Percentiles rank a stretch among this genome's conserved stretches.
phyloP scores from a whole-genome alignment of 768 basidiomycete genomes.

The Lactifluus rugatus region DNA sequence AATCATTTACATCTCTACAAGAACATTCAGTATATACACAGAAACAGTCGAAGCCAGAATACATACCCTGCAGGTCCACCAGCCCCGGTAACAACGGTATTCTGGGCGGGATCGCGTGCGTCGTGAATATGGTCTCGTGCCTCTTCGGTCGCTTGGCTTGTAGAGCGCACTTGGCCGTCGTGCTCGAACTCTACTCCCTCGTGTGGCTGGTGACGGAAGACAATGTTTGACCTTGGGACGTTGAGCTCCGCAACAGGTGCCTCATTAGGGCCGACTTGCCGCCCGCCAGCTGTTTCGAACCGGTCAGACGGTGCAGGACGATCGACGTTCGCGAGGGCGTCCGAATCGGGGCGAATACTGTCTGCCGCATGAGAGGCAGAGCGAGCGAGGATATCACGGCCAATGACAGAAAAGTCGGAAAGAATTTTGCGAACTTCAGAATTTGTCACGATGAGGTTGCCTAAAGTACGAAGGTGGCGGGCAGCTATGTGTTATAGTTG shows the following conservation, averaged over 20 bases:
- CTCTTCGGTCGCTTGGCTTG: slow-evolving; percentile 20
- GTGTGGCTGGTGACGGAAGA: slow-evolving; percentile 42
- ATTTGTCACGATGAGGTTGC: slow-evolving; percentile 84
- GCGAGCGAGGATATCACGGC: slow-evolving; percentile 75
- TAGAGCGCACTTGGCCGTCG: slow-evolving; percentile 24
- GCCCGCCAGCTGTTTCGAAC: slow-evolving; percentile 43
- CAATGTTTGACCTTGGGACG: slow-evolving; percentile 37
- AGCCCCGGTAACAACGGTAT: slow-evolving; percentile 12
- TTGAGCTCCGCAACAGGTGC: slow-evolving; percentile 39
- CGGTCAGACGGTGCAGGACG: slow-evolving; percentile 58
- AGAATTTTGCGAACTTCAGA: slow-evolving; percentile 86
- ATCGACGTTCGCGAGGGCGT: slow-evolving; percentile 55
- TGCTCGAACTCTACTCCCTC: slow-evolving; percentile 30
- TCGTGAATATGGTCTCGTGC: slow-evolving; percentile 8
- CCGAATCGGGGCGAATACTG: slow-evolving; percentile 53
- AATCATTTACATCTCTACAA: slow-evolving; percentile 20
- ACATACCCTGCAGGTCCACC: slow-evolving; percentile 20
- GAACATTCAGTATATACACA: neutral
- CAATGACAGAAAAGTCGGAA: slow-evolving; percentile 65
- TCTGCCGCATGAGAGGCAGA: slow-evolving; percentile 63
- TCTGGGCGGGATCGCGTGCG: neutral
- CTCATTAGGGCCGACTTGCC: slow-evolving; percentile 34
- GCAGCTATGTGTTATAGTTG: slow-evolving; percentile 40
- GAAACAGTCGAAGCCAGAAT: neutral
- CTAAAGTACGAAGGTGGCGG: slow-evolving; percentile 78